Evolutionary conservation across 805 yeast genomes (phyloP).

Genomic region (Saccharomycopsis javanensis): DNA sequence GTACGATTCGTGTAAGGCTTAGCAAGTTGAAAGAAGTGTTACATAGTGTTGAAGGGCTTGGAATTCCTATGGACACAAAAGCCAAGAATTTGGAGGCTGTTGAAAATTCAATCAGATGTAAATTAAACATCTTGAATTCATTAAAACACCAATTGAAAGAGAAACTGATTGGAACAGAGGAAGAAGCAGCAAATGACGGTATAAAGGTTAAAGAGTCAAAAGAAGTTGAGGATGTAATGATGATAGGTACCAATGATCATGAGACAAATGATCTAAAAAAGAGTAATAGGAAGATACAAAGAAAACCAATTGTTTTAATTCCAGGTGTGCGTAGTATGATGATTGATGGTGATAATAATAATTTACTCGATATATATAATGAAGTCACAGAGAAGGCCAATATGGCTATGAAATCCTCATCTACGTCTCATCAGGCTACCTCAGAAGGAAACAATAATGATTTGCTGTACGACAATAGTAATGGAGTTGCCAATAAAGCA

Average conservation of each 20-base stretch:
- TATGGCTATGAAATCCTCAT: background rate
- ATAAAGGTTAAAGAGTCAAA: background rate
- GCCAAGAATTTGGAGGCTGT: background rate
- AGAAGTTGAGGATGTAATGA: background rate
- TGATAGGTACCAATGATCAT: background rate
- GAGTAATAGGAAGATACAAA: background rate
- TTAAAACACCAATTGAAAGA: background rate
- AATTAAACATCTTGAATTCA: background rate
- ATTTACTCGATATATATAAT: background rate
- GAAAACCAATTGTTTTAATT: background rate
- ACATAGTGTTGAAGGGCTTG: slow-evolving; percentile 24
- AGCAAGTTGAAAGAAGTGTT: slow-evolving; percentile 31
- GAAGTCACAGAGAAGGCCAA: background rate
- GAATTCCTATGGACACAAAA: background rate
- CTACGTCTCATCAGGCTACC: background rate
- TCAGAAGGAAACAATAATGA: background rate
- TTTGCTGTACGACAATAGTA: background rate
- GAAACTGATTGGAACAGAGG: background rate
- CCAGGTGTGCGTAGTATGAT: background rate
- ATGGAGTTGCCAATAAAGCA: background rate
- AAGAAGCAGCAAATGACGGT: background rate
- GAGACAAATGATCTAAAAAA: background rate
- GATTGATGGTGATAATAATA: background rate
- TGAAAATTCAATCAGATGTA: background rate
- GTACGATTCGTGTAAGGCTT: slow-evolving; percentile 13